phyloP scores from a whole-genome alignment of 805 yeast genomes.

The Pichia sporocuriosa region DNA sequence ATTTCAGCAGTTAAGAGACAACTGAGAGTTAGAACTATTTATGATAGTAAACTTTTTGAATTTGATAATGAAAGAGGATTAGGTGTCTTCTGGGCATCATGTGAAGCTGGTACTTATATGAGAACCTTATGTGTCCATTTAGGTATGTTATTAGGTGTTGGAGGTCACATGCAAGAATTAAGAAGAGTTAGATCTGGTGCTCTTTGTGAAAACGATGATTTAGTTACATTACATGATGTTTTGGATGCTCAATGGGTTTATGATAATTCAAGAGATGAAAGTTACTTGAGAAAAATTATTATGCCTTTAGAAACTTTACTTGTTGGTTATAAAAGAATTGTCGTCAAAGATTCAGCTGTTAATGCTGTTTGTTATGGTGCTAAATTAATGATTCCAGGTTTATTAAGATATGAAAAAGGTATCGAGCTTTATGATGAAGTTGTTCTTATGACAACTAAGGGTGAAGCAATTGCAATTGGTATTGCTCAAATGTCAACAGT shows the following conservation, averaged over 20 bases:
- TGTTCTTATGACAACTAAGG: constrained; percentile 96
- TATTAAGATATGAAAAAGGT: constrained; percentile 94
- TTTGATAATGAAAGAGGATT: constrained; percentile 94
- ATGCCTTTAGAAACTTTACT: constrained; percentile 92
- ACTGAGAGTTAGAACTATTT: constrained; percentile 94
- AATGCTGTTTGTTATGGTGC: constrained; percentile 99
- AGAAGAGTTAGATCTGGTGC: constrained; percentile 99
- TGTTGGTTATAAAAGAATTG: constrained; percentile 94
- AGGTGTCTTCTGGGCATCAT: constrained; percentile 98
- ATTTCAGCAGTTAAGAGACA: constrained; percentile 99
- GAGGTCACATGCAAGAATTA: constrained; percentile 99
- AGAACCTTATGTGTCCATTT: constrained; percentile 97
- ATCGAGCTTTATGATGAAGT: constrained; percentile 97
- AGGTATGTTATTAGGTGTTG: constrained; percentile 97
- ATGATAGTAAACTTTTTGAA: constrained; percentile 91
- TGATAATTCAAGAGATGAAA: constrained; percentile 95
- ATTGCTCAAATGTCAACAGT: constrained; percentile 98
- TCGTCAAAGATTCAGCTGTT: constrained; percentile 86
- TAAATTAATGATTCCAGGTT: constrained; percentile 97
- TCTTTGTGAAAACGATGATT: constrained; percentile 76
- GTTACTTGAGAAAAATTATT: constrained; percentile 87
- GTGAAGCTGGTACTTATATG: constrained; percentile 99
- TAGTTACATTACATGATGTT: constrained; percentile 95
- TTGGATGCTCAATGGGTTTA: constrained; percentile 97
- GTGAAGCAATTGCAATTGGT: constrained; percentile 98